A percentile compares a stretch with the other conserved stretches of the same genome.
Evolutionary conservation across 176 grass and related monocot species (phyloP).

Genomic region (Aegilops longissima): DNA sequence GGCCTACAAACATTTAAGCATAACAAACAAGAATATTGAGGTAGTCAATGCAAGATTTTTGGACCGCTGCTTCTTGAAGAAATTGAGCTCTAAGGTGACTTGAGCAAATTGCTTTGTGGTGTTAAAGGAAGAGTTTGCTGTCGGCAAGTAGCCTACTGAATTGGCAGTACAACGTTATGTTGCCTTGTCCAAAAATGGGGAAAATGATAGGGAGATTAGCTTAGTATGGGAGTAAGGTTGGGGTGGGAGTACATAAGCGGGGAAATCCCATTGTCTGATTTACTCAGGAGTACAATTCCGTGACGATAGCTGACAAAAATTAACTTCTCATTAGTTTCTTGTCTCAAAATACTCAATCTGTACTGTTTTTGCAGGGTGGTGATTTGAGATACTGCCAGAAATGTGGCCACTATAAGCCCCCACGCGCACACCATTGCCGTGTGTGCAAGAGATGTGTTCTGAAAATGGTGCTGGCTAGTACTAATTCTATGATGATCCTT

Average conservation of each 20-base stretch:
- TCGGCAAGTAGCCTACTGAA: not conserved
- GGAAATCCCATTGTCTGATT: not conserved
- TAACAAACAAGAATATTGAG: not conserved
- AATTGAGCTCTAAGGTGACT: not conserved
- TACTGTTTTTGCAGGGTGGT: conserved; percentile 63
- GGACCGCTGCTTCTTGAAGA: not conserved
- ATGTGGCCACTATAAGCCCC: conserved; percentile 89
- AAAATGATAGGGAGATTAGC: not conserved
- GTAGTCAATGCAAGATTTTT: not conserved
- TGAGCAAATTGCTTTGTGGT: not conserved
- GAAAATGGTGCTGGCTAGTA: conserved; percentile 64
- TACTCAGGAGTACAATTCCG: not conserved
- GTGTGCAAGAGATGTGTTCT: conserved; percentile 98
- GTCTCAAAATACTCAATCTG: not conserved
- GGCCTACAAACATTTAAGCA: not conserved
- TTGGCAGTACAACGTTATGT: not conserved
- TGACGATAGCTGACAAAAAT: not conserved
- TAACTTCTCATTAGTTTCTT: not conserved
- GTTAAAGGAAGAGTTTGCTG: not conserved
- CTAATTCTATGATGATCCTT: conserved; percentile 1
- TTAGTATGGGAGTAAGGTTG: not conserved
- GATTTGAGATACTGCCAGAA: conserved; percentile 98
- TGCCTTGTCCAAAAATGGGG: not conserved
- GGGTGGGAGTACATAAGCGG: not conserved
- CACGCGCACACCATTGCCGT: conserved; percentile 88